Percentiles rank a stretch among this genome's conserved stretches.
These are phyloP conservation scores for Gonapodya prolifera DNA, from an alignment of 192 early-diverging fungal species.

Conservation along the genomic window DNA sequence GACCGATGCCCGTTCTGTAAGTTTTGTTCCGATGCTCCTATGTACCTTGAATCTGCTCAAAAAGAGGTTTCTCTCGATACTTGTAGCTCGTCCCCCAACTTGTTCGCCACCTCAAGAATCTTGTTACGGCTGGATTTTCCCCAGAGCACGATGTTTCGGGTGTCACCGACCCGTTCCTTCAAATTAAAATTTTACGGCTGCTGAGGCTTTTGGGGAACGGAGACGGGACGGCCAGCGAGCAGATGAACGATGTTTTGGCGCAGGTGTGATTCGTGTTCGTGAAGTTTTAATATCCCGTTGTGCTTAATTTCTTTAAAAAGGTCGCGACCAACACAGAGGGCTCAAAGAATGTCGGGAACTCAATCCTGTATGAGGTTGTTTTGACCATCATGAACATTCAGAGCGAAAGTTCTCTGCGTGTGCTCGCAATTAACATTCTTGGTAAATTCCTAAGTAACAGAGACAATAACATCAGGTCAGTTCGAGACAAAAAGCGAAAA, in stretches of 20 bases:
- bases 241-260: slow-evolving; percentile 94
- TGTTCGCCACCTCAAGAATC: slow-evolving; percentile 75
- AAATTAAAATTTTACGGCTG: slow-evolving; percentile 83
- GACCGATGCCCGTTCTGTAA: slow-evolving; percentile 38
- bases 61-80: neutral
- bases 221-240: slow-evolving; percentile 71
- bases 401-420: slow-evolving; percentile 76
- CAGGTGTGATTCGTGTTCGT: slow-evolving; percentile 38
- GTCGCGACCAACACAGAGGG: slow-evolving; percentile 91
- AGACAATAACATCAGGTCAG: slow-evolving; percentile 92
- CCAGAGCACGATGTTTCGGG: slow-evolving; percentile 94
- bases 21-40: neutral
- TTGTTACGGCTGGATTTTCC: slow-evolving; percentile 74
- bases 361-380: slow-evolving; percentile 95
- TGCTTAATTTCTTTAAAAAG: slow-evolving; percentile 9
- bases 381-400: slow-evolving; percentile 93
- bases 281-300: neutral
- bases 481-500: neutral
- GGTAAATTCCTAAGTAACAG: slow-evolving; percentile 88
- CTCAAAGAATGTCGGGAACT: slow-evolving; percentile 91
- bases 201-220: slow-evolving; percentile 73
- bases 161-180: slow-evolving; percentile 94
- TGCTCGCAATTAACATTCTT: slow-evolving; percentile 94
- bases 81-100: slow-evolving; percentile 61
- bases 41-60: neutral